A percentile compares a stretch with the other conserved stretches of the same genome.
phyloP scores from a whole-genome alignment of 2,329 filamentous ascomycete species.

The Calonectria naviculata region DNA sequence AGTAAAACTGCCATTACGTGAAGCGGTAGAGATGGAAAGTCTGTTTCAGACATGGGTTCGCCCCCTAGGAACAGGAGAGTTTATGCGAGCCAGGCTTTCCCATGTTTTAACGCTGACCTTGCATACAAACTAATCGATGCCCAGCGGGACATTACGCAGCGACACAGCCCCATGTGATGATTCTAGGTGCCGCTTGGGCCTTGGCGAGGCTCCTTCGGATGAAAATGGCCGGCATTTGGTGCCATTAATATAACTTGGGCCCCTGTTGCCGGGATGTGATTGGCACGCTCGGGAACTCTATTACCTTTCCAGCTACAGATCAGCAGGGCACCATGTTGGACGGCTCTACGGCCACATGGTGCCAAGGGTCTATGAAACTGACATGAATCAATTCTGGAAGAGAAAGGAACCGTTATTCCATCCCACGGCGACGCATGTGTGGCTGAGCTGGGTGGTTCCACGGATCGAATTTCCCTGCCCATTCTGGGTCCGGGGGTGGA shows the following conservation, averaged over 20 bases:
- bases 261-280: neutral
- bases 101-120: neutral
- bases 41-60: neutral
- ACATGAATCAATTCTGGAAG: neutral
- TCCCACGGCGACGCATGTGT: neutral
- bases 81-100: neutral
- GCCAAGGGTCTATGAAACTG: neutral
- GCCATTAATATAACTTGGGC: neutral
- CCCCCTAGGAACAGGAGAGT: neutral
- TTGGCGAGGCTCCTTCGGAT: neutral
- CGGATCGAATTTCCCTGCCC: neutral
- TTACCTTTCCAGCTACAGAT: neutral
- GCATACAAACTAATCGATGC: neutral
- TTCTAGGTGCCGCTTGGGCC: neutral
- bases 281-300: slow-evolving; percentile 2
- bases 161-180: neutral
- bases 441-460: neutral
- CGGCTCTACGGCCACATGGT: neutral
- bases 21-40: neutral
- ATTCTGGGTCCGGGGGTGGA: neutral
- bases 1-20: neutral
- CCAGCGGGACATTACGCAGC: neutral
- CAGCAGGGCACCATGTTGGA: neutral
- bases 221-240: neutral
- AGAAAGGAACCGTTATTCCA: neutral